Percentiles rank a stretch among this genome's conserved stretches.
phyloP scores from a whole-genome alignment of 2,329 filamentous ascomycete species.

The Neophaeococcomyces aloes region DNA sequence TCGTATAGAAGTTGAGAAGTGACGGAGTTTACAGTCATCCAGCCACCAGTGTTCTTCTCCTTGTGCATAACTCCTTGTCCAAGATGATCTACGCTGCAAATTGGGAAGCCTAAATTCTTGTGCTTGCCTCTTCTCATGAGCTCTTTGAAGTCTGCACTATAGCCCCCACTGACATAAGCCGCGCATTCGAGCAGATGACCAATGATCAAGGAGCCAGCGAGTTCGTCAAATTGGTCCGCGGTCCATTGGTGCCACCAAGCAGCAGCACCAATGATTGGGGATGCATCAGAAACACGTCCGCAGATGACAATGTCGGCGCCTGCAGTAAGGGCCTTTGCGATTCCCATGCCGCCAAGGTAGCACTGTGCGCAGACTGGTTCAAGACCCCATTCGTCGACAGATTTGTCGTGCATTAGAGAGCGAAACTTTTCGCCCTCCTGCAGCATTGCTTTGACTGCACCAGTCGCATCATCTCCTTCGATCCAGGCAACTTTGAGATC shows the following conservation, averaged over 20 bases:
- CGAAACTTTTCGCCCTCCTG: conserved; percentile 24
- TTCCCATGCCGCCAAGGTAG: conserved; percentile 24
- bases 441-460: conserved; percentile 21
- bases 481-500: conserved; percentile 30
- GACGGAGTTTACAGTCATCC: conserved; percentile 28
- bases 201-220: conserved; percentile 24
- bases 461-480: conserved; percentile 32
- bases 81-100: conserved; percentile 21
- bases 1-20: conserved; percentile 30
- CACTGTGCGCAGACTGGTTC: conserved; percentile 20
- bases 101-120: conserved; percentile 26
- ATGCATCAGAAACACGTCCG: conserved; percentile 32
- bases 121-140: conserved; percentile 1
- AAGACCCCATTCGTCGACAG: conserved; percentile 19
- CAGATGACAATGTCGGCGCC: conserved; percentile 36
- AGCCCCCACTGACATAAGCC: conserved; percentile 13
- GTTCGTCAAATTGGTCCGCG: conserved; percentile 19
- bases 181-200: conserved; percentile 25
- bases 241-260: conserved; percentile 27
- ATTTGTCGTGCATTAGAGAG: conserved; percentile 8
- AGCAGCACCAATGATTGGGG: conserved; percentile 25
- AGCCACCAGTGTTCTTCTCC: conserved; percentile 19
- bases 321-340: conserved; percentile 26
- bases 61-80: conserved; percentile 21
- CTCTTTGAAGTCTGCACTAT: conserved; percentile 24